Conservation (phyloP, 306 rosid species). For the Luffa aegyptiaca region DNA sequence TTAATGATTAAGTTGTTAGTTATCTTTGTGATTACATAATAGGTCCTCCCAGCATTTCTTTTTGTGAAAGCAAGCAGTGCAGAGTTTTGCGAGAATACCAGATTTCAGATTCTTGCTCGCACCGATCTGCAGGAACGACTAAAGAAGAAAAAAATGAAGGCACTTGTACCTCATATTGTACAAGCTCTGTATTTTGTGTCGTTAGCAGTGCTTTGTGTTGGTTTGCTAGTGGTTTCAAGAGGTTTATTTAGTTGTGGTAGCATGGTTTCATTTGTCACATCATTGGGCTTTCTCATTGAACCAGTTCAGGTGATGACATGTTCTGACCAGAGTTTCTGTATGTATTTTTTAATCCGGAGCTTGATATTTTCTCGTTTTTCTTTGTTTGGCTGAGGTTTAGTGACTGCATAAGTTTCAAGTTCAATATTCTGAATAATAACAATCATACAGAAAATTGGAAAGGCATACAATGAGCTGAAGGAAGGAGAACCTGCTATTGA, state of each 20-base stretch:
- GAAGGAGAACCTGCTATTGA: constrained; percentile 88
- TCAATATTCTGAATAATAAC: constrained; percentile 49
- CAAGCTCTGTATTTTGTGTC: constrained; percentile 58
- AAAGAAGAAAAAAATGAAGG: constrained; percentile 79
- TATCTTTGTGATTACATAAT: constrained; percentile 1
- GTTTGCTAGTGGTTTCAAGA: constrained; percentile 52
- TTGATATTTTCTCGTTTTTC: not conserved
- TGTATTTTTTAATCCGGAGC: not conserved
- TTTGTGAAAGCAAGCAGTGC: constrained; percentile 81
- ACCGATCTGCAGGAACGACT: constrained; percentile 42
- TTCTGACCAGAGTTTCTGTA: not conserved
- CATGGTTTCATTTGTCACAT: constrained; percentile 62
- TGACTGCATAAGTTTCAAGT: constrained; percentile 26
- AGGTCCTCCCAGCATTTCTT: constrained; percentile 79
- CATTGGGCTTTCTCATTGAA: constrained; percentile 62
- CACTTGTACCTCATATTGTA: constrained; percentile 66
- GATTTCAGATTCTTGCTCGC: constrained; percentile 61
- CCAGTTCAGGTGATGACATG: constrained; percentile 69
- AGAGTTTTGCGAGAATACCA: constrained; percentile 53
- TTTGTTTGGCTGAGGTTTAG: not conserved
- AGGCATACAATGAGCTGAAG: constrained; percentile 83
- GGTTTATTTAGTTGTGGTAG: constrained; percentile 38
- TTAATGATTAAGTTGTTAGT: not conserved
- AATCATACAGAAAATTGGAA: constrained; percentile 74
- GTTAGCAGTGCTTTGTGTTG: constrained; percentile 37